A percentile compares a stretch with the other conserved stretches of the same genome.
Evolutionary conservation across 495 filamentous ascomycete species (phyloP).

Genomic region (Tuber melanosporum): DNA sequence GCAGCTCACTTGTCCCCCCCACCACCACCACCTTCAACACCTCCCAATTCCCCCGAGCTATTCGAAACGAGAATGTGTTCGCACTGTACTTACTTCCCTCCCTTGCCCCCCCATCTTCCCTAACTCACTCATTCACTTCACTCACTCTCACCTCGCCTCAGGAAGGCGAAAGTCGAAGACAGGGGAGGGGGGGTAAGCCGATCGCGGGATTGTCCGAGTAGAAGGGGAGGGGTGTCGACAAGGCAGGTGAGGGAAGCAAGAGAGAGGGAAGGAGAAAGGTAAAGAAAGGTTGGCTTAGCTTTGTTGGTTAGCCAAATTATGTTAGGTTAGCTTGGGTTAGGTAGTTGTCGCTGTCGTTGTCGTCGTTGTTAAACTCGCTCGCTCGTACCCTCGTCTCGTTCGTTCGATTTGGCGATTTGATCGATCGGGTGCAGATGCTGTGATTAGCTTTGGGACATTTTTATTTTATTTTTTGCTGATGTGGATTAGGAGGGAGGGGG

Average conservation of each 20-base stretch:
- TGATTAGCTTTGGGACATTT: slow-evolving; percentile 2
- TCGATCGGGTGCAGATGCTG: slow-evolving; percentile 33
- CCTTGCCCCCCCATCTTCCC: not conserved
- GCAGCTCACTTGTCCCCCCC: not conserved
- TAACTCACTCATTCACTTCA: not conserved
- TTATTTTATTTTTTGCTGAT: slow-evolving; percentile 1
- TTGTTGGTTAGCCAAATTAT: not conserved
- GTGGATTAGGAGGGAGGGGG: not conserved
- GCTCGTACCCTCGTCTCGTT: not conserved
- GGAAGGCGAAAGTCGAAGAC: not conserved
- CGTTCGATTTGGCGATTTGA: slow-evolving; percentile 35
- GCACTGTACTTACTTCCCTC: not conserved
- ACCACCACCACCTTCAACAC: not conserved
- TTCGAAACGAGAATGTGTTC: slow-evolving; percentile 5
- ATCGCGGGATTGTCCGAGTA: slow-evolving; percentile 1
- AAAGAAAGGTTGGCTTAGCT: not conserved
- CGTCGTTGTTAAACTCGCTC: not conserved
- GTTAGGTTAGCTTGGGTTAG: not conserved
- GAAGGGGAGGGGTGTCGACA: not conserved
- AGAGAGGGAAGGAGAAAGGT: not conserved
- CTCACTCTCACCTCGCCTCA: not conserved
- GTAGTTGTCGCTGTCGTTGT: not conserved
- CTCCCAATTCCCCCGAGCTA: not conserved
- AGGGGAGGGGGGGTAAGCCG: not conserved
- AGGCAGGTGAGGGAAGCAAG: not conserved